A percentile compares a stretch with the other conserved stretches of the same genome.
Conservation (phyloP, 192 early-diverging fungal genomes). For the Coemansia sp. region DNA sequence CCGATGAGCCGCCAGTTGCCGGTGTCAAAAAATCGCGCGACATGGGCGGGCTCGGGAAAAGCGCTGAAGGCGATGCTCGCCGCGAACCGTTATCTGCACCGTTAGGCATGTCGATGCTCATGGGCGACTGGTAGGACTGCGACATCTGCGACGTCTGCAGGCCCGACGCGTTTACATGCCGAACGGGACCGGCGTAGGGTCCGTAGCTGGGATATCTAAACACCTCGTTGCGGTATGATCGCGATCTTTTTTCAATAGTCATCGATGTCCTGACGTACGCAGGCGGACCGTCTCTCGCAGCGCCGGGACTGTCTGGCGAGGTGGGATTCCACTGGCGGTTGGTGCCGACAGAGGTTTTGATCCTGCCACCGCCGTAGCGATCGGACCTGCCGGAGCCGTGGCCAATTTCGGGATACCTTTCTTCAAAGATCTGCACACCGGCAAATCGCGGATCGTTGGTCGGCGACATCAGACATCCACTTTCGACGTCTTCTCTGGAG, state of each 20-base stretch:
- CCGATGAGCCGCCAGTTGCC: neutral
- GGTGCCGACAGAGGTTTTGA: conserved; percentile 13
- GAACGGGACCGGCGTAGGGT: conserved; percentile 36
- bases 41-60: neutral
- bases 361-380: conserved; percentile 31
- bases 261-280: conserved; percentile 36
- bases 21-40: neutral
- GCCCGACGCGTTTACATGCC: conserved; percentile 29
- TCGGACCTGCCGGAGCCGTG: conserved; percentile 33
- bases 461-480: conserved; percentile 66
- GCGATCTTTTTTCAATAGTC: conserved; percentile 25
- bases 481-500: conserved; percentile 71
- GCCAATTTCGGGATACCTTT: conserved; percentile 78
- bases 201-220: conserved; percentile 47
- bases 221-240: conserved; percentile 33
- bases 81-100: neutral
- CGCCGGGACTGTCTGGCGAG: conserved; percentile 9
- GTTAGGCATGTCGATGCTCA: neutral
- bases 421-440: conserved; percentile 66
- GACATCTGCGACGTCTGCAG: neutral
- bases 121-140: neutral
- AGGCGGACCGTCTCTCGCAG: conserved; percentile 17
- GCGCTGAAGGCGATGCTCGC: neutral
- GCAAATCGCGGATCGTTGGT: conserved; percentile 63
- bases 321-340: conserved; percentile 21